Evolutionary conservation across 2,329 filamentous ascomycete genomes (phyloP).

Genomic region (Aureobasidium namibiae): DNA sequence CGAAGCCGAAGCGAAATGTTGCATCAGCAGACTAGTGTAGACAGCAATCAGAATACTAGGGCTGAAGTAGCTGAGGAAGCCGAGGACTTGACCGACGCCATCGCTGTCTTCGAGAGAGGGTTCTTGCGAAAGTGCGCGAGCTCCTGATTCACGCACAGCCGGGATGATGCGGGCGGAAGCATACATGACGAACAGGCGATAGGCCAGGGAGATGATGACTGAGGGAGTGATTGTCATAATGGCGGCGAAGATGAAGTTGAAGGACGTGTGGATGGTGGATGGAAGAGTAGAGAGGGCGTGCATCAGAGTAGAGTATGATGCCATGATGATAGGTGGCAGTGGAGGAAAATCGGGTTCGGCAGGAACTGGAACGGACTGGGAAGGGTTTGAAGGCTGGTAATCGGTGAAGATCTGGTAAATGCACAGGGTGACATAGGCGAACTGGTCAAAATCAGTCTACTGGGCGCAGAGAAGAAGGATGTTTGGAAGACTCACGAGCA

Average conservation of each 20-base stretch:
- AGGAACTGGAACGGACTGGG: slow-evolving; percentile 42
- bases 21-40: slow-evolving; percentile 89
- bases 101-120: slow-evolving; percentile 75
- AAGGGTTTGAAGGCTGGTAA: slow-evolving; percentile 69
- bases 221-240: slow-evolving; percentile 94
- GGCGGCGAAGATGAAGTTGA: slow-evolving; percentile 81
- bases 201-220: slow-evolving; percentile 88
- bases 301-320: slow-evolving; percentile 85
- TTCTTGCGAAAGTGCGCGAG: slow-evolving; percentile 73
- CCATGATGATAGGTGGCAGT: slow-evolving; percentile 97
- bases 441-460: slow-evolving; percentile 33
- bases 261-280: slow-evolving; percentile 70
- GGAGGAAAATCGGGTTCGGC: slow-evolving; percentile 85
- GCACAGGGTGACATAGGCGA: slow-evolving; percentile 96
- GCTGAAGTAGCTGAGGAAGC: slow-evolving; percentile 85
- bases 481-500: slow-evolving; percentile 56
- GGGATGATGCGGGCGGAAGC: slow-evolving; percentile 93
- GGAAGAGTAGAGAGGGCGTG: slow-evolving; percentile 78
- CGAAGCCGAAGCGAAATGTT: slow-evolving; percentile 77
- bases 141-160: slow-evolving; percentile 79
- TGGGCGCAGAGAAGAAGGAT: neutral
- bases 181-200: slow-evolving; percentile 91
- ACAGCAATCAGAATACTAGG: slow-evolving; percentile 91
- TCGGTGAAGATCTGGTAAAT: slow-evolving; percentile 99
- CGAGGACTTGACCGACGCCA: slow-evolving; percentile 69